Percentiles rank a stretch among this genome's conserved stretches.
phyloP scores from a whole-genome alignment of 2,329 filamentous ascomycete genomes.

The Ramichloridium luteum region DNA sequence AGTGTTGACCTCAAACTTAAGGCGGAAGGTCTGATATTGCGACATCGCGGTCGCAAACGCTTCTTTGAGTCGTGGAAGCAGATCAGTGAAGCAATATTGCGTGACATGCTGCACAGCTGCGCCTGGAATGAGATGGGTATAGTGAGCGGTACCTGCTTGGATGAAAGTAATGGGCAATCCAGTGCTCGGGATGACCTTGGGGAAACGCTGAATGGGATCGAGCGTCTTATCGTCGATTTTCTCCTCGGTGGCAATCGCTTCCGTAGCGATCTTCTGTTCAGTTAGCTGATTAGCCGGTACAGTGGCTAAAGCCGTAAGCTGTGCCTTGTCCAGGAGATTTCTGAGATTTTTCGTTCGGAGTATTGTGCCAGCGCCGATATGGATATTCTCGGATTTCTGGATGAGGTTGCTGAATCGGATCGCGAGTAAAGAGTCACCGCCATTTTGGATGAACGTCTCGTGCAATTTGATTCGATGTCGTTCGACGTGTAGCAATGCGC shows the following conservation, averaged over 20 bases:
- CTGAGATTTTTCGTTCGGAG: conserved; percentile 2
- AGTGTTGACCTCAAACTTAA: conserved; percentile 3
- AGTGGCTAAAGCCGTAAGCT: neutral
- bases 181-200: conserved; percentile 2
- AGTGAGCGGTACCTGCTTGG: conserved; percentile 2
- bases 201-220: conserved; percentile 4
- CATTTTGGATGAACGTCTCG: conserved; percentile 4
- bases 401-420: conserved; percentile 5
- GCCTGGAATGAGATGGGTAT: conserved; percentile 4
- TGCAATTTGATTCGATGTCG: conserved; percentile 3
- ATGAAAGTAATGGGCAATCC: conserved; percentile 3
- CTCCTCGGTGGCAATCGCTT: neutral
- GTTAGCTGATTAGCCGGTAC: neutral
- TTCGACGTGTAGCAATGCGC: conserved; percentile 1
- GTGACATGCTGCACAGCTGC: conserved; percentile 5
- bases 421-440: conserved; percentile 4
- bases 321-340: conserved; percentile 3
- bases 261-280: too few species aligned
- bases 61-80: neutral
- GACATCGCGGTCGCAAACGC: conserved; percentile 3
- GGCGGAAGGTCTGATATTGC: conserved; percentile 1
- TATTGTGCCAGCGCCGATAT: conserved; percentile 1
- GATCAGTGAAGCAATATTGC: conserved; percentile 5
- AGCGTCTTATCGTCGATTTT: conserved; percentile 3
- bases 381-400: conserved; percentile 1